A percentile compares a stretch with the other conserved stretches of the same genome.
Conservation (phyloP, 31 red algal genomes). For the Bonnemaisonia californica region DNA sequence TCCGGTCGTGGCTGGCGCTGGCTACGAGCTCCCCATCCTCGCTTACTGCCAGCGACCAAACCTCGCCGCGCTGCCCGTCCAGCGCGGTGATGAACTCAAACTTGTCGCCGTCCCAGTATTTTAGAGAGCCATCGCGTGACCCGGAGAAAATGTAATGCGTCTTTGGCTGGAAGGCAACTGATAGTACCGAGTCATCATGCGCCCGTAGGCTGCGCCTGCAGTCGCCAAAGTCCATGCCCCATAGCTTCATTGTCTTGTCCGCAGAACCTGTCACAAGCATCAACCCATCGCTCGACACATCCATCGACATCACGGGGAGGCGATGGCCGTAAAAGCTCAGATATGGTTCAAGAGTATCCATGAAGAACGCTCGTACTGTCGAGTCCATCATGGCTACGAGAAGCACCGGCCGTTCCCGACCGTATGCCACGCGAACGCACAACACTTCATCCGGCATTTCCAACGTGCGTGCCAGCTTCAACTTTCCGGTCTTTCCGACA, state of each 20-base stretch:
- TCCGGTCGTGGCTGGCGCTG: conserved; percentile 75
- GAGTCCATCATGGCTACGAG: conserved; percentile 90
- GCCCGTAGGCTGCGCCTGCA: conserved; percentile 86
- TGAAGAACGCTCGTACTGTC: conserved; percentile 85
- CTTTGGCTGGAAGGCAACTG: conserved; percentile 81
- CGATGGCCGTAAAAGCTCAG: conserved; percentile 95
- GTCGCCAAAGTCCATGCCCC: conserved; percentile 99
- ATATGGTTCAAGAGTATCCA: conserved; percentile 76
- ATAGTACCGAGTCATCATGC: conserved; percentile 80
- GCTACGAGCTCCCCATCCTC: conserved; percentile 85
- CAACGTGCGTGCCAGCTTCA: conserved; percentile 56
- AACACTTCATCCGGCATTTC: conserved; percentile 88
- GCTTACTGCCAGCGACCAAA: conserved; percentile 53
- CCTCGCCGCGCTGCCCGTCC: conserved; percentile 76
- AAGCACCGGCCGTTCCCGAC: conserved; percentile 65
- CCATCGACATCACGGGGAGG: conserved; percentile 87
- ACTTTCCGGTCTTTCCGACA: conserved; percentile 29
- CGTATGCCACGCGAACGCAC: conserved; percentile 62
- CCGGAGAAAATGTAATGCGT: conserved; percentile 94
- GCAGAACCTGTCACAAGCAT: conserved; percentile 93
- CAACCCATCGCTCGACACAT: conserved; percentile 86
- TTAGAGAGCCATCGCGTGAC: conserved; percentile 82
- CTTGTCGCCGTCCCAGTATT: conserved; percentile 96
- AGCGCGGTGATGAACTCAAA: conserved; percentile 76
- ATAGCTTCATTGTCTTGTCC: conserved; percentile 95